phyloP scores from a whole-genome alignment of 2,329 filamentous ascomycete species.

The Colletotrichum gigasporum region DNA sequence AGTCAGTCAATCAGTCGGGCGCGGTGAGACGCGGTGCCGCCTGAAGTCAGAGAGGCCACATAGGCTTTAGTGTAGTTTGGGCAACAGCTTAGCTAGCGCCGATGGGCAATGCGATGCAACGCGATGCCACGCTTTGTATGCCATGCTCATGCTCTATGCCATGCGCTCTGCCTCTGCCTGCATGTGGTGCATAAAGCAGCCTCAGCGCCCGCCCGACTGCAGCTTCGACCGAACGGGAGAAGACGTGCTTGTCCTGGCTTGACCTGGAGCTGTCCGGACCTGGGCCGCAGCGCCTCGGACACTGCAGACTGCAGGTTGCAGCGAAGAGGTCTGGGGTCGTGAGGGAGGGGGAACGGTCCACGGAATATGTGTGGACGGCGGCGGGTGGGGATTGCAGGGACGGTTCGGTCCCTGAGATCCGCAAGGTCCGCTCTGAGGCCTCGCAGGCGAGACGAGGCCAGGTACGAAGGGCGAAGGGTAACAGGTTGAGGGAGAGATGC shows the following conservation, averaged over 20 bases:
- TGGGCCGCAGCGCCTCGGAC: too few species aligned
- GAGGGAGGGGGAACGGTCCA: background rate
- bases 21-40: conserved; percentile 12
- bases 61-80: conserved; percentile 18
- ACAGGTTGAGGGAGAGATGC: background rate
- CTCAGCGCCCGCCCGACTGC: conserved; percentile 23
- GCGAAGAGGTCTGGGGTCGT: background rate
- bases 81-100: conserved; percentile 2
- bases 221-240: background rate
- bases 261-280: background rate
- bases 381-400: conserved; percentile 5
- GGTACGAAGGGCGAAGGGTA: background rate
- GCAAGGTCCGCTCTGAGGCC: conserved; percentile 10
- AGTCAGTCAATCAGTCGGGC: conserved; percentile 20
- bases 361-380: conserved; percentile 2
- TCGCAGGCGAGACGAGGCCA: background rate
- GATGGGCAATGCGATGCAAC: conserved; percentile 18
- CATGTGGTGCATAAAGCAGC: conserved; percentile 21
- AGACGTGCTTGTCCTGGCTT: background rate
- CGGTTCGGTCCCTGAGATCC: conserved; percentile 30
- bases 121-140: conserved; percentile 25
- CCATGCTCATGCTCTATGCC: conserved; percentile 10
- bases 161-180: conserved; percentile 14
- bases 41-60: conserved; percentile 22
- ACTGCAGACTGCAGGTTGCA: background rate